Evolutionary conservation across 2,329 filamentous ascomycete genomes (phyloP).

Genomic region (Beauveria australis): DNA sequence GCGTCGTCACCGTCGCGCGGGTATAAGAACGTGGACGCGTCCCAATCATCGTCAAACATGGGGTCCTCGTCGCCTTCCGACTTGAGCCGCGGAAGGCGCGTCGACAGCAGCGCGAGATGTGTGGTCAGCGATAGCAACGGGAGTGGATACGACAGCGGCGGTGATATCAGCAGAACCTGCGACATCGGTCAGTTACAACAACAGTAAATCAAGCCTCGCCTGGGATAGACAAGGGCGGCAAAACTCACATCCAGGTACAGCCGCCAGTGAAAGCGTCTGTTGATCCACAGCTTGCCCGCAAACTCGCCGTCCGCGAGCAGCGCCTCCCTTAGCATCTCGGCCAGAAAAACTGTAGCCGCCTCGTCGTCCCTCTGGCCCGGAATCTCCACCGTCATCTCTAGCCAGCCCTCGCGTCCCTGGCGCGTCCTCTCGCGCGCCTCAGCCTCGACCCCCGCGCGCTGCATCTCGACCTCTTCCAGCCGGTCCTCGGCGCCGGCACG

Average conservation of each 20-base stretch:
- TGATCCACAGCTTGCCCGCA: slow-evolving; percentile 72
- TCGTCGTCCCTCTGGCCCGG: slow-evolving; percentile 89
- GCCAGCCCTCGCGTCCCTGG: slow-evolving; percentile 59
- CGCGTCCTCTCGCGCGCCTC: slow-evolving; percentile 25
- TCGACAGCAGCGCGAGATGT: slow-evolving; percentile 84
- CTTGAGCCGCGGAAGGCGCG: slow-evolving; percentile 73
- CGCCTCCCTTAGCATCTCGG: slow-evolving; percentile 82
- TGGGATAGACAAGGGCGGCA: background rate
- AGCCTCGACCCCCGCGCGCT: slow-evolving; percentile 32
- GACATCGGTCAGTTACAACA: background rate
- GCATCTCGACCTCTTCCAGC: slow-evolving; percentile 22
- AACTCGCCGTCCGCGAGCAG: slow-evolving; percentile 65
- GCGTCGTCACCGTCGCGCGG: slow-evolving; percentile 33
- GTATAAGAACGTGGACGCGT: slow-evolving; percentile 71
- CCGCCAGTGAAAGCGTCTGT: slow-evolving; percentile 90
- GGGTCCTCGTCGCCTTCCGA: slow-evolving; percentile 93
- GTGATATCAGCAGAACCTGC: slow-evolving; percentile 87
- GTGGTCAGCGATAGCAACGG: slow-evolving; percentile 88
- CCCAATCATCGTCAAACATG: slow-evolving; percentile 98
- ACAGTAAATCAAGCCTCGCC: background rate
- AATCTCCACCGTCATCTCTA: slow-evolving; percentile 87
- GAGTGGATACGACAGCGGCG: slow-evolving; percentile 84
- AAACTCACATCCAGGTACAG: slow-evolving; percentile 80
- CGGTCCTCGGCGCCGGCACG: slow-evolving; percentile 19
- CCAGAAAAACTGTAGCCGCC: slow-evolving; percentile 75